Percentiles rank a stretch among this genome's conserved stretches.
phyloP scores from a whole-genome alignment of 2,329 filamentous ascomycete genomes.

The Fusarium foetens region DNA sequence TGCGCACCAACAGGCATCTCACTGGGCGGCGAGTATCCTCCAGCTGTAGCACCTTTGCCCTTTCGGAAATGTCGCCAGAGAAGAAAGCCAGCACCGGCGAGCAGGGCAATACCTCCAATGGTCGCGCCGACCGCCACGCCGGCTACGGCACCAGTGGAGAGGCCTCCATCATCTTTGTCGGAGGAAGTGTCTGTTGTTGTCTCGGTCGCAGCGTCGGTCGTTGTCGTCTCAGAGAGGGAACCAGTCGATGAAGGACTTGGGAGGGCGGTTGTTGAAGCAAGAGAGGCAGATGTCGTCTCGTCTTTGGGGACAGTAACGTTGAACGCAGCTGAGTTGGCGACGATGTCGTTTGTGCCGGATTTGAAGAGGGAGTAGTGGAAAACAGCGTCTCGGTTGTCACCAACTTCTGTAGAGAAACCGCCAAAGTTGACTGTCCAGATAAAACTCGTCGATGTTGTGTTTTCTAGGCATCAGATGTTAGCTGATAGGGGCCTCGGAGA shows the following conservation, averaged over 20 bases:
- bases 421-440: conserved; percentile 36
- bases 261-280: not conserved
- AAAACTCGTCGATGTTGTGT: conserved; percentile 34
- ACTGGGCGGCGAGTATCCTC: conserved; percentile 6
- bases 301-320: conserved; percentile 32
- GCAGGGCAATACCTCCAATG: conserved; percentile 27
- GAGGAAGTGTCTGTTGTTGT: not conserved
- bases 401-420: conserved; percentile 13
- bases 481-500: fast-evolving
- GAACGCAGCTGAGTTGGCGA: conserved; percentile 33
- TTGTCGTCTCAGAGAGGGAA: conserved; percentile 4
- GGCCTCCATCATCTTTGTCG: not conserved
- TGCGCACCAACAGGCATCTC: conserved; percentile 5
- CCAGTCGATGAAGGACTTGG: conserved; percentile 5
- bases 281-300: not conserved
- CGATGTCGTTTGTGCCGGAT: conserved; percentile 14
- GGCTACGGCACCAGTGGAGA: conserved; percentile 40
- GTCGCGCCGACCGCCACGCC: conserved; percentile 42
- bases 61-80: conserved; percentile 35
- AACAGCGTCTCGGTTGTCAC: conserved; percentile 23
- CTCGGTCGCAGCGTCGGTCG: not conserved
- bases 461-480: conserved; percentile 24
- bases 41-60: not conserved
- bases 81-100: conserved; percentile 37
- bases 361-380: conserved; percentile 35